Percentiles rank a stretch among this genome's conserved stretches.
Evolutionary conservation across 2,329 filamentous ascomycete genomes (phyloP).

Genomic region (Gnomoniopsis smithogilvyi): DNA sequence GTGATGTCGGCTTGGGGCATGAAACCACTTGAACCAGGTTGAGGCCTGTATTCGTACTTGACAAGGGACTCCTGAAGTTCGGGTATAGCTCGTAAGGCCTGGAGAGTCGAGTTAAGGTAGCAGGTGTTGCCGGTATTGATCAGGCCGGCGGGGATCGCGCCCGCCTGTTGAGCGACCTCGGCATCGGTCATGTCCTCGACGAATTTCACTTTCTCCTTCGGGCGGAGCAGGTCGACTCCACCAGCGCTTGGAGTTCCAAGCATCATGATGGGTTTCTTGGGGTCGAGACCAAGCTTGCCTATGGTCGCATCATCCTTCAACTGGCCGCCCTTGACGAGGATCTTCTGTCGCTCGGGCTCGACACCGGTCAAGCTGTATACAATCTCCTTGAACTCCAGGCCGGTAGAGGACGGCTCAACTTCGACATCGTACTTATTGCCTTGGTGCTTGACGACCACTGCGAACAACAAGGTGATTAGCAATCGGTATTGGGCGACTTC

Average conservation of each 20-base stretch:
- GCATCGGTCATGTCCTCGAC: conserved; percentile 97
- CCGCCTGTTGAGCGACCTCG: conserved; percentile 77
- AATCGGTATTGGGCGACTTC: background rate
- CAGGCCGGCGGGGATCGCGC: conserved; percentile 82
- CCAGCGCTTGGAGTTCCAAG: conserved; percentile 82
- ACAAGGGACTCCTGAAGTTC: conserved; percentile 80
- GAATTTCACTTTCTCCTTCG: conserved; percentile 81
- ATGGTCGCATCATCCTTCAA: conserved; percentile 94
- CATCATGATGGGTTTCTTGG: conserved; percentile 89
- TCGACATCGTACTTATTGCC: conserved; percentile 96
- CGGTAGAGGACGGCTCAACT: conserved; percentile 77
- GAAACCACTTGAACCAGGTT: conserved; percentile 19
- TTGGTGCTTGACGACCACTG: conserved; percentile 91
- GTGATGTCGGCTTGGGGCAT: conserved; percentile 68
- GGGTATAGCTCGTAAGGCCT: conserved; percentile 82
- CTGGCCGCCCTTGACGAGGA: conserved; percentile 89
- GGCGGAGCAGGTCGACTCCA: conserved; percentile 60
- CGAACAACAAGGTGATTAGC: conserved; percentile 21
- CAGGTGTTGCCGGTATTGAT: conserved; percentile 96
- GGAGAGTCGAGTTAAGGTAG: conserved; percentile 97
- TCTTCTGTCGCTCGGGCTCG: conserved; percentile 94
- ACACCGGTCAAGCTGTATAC: conserved; percentile 94
- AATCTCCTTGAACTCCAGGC: conserved; percentile 94
- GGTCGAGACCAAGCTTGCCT: conserved; percentile 78
- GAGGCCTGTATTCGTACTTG: conserved; percentile 54